A percentile compares a stretch with the other conserved stretches of the same genome.
Evolutionary conservation across 2,329 filamentous ascomycete species (phyloP).

Genomic region (Helotiales sp.): DNA sequence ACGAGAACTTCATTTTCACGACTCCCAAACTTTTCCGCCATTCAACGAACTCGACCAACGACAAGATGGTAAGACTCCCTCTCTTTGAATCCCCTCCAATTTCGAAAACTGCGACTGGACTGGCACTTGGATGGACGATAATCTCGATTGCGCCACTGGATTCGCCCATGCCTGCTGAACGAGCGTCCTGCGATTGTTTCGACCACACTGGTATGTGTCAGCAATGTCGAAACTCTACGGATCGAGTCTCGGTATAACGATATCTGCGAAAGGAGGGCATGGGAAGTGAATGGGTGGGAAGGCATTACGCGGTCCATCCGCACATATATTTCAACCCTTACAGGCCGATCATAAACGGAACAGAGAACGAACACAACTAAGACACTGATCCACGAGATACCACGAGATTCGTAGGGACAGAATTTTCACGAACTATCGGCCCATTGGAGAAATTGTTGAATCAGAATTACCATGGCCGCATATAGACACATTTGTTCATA

Average conservation of each 20-base stretch:
- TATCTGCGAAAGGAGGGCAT: too few relatives aligned
- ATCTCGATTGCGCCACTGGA: background rate
- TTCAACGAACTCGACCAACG: background rate
- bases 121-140: background rate
- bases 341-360: too few relatives aligned
- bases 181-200: background rate
- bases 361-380: too few relatives aligned
- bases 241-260: too few relatives aligned
- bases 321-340: too few relatives aligned
- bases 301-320: too few relatives aligned
- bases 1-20: background rate
- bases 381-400: too few relatives aligned
- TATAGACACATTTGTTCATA: too few relatives aligned
- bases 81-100: background rate
- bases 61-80: constrained; percentile 1
- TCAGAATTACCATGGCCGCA: too few relatives aligned
- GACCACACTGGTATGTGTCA: background rate
- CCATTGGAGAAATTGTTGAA: too few relatives aligned
- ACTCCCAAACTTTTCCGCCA: background rate
- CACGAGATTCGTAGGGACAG: background rate
- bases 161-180: background rate
- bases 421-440: too few relatives aligned
- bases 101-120: background rate
- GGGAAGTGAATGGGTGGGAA: too few relatives aligned
- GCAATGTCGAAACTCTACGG: background rate